Evolutionary conservation across 768 basidiomycete species (phyloP), one percentile per base, ranked within the genome.

Genomic region (Grammothele lineata): DNA sequence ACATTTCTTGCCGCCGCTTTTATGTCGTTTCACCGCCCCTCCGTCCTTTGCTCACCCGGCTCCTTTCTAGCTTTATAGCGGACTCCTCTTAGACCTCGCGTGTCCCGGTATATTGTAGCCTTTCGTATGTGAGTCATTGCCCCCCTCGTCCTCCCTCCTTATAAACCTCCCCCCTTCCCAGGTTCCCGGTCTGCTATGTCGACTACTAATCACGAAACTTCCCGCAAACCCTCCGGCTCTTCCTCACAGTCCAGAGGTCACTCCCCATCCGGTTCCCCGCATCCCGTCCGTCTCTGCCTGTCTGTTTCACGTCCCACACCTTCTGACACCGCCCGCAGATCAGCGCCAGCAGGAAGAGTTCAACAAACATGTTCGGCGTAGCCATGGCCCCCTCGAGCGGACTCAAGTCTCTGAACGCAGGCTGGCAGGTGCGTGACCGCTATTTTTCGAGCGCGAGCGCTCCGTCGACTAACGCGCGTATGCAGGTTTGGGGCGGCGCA

Each of bases 191-290:
- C 26, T 40, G 47, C 47, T 41, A 66, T 66, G 64, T 60, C 64
- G 36, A 58, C 48, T 44, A 55, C 54, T 51, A 57, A 66, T 60
- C 54, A 62, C 62, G 66, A 66, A 24, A 37, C 54, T 24, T 47
- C 82, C 19, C 78, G 81, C 59, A 85, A 85, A 58, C 80, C 82
- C 34, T 85, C 85, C 26, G 78, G 76, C 45, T 83, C 85, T 22
- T 82, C 84, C n/a, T 75, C 76, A 15, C 81, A 76, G 49, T 84
- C 84, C 39, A 70, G 72, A 37, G 71, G 74, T 24, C 83, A 76
- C 57, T 85, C 85, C 2, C 83, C 85, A 0, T 67, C 78, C 32
- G 68, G 69, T 39, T 80, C 84, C 19, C 80, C 83, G 17, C 70
- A 68, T 57, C 75, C 76, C 62, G 85, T 86, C 61, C 51, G 73